These are phyloP conservation scores for Berberis vulgaris DNA, from an alignment of 164 flowering plant genomes.

Conservation along the genomic window DNA sequence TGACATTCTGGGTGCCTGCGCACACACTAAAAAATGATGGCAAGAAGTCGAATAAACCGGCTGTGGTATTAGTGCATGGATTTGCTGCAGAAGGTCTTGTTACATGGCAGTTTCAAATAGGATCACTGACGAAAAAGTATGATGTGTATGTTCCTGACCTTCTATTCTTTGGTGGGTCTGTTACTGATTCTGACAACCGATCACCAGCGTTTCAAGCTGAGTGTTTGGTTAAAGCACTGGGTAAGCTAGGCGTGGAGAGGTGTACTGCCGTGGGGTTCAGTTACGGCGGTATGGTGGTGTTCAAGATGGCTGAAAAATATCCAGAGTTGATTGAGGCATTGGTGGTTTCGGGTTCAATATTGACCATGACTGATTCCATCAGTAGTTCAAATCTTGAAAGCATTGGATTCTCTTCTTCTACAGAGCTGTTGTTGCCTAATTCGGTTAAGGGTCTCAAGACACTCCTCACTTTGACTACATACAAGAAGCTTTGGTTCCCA, in stretches of 20 bases:
- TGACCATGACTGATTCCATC: conserved; percentile 61
- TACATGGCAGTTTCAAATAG: conserved; percentile 86
- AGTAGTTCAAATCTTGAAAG: conserved; percentile 24
- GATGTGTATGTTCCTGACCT: conserved; percentile 72
- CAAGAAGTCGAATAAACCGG: conserved; percentile 26
- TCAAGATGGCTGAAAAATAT: conserved; percentile 54
- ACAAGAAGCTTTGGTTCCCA: conserved; percentile 75
- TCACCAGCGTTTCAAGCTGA: conserved; percentile 68
- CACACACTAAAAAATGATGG: conserved; percentile 32
- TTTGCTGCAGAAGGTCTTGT: conserved; percentile 82
- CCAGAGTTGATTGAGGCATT: conserved; percentile 51
- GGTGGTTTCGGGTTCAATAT: conserved; percentile 64
- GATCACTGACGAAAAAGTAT: conserved; percentile 51
- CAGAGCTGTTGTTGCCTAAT: conserved; percentile 58
- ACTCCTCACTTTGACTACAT: conserved; percentile 48
- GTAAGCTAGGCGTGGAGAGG: conserved; percentile 47
- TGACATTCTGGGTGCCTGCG: conserved; percentile 80
- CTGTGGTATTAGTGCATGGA: conserved; percentile 62
- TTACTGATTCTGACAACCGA: conserved; percentile 35
- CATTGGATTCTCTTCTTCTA: conserved; percentile 58
- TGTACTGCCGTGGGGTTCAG: conserved; percentile 71
- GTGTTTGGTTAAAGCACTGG: conserved; percentile 41
- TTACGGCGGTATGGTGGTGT: conserved; percentile 84
- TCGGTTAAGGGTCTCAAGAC: conserved; percentile 67
- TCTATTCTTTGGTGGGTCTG: conserved; percentile 67